These are phyloP conservation scores for Ogataea wickerhamii DNA, from an alignment of 805 yeast genomes.

Conservation along the genomic window DNA sequence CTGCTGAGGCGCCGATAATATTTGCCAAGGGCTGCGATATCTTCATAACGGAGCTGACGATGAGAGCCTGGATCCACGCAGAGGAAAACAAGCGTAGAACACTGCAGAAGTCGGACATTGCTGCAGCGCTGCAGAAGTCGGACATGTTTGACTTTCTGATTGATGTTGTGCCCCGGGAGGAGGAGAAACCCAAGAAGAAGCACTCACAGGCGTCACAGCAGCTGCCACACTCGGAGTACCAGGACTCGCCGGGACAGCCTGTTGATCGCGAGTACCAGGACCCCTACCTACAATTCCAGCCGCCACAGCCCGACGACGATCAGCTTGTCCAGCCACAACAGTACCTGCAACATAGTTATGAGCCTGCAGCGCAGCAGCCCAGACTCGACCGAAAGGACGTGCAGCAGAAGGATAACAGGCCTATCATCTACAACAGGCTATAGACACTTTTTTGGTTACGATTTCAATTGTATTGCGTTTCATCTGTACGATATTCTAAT, in stretches of 20 bases:
- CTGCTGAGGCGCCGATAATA: conserved; percentile 96
- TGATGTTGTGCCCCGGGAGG: conserved; percentile 93
- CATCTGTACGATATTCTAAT: conserved; percentile 3
- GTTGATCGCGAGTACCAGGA: conserved; percentile 20
- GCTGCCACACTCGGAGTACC: neutral
- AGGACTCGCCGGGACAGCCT: conserved; percentile 3
- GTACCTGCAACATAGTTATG: conserved; percentile 16
- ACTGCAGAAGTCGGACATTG: conserved; percentile 88
- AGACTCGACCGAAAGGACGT: conserved; percentile 6
- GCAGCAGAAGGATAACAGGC: conserved; percentile 17
- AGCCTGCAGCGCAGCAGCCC: conserved; percentile 9
- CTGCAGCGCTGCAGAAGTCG: conserved; percentile 88
- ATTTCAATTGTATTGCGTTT: neutral
- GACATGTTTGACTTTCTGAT: conserved; percentile 98
- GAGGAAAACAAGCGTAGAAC: conserved; percentile 95
- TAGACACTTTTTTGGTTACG: conserved; percentile 1
- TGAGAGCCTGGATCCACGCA: conserved; percentile 99
- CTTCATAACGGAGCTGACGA: conserved; percentile 92
- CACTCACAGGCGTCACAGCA: conserved; percentile 11
- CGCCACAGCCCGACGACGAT: conserved; percentile 11
- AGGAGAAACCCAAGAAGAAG: conserved; percentile 51
- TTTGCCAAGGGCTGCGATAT: conserved; percentile 98
- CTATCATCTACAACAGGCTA: conserved; percentile 11
- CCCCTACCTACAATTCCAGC: conserved; percentile 16
- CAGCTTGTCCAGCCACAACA: conserved; percentile 18